Evolutionary conservation across 202 grass and related monocot species (phyloP).

Genomic region (Dendrocalamus latiflorus): DNA sequence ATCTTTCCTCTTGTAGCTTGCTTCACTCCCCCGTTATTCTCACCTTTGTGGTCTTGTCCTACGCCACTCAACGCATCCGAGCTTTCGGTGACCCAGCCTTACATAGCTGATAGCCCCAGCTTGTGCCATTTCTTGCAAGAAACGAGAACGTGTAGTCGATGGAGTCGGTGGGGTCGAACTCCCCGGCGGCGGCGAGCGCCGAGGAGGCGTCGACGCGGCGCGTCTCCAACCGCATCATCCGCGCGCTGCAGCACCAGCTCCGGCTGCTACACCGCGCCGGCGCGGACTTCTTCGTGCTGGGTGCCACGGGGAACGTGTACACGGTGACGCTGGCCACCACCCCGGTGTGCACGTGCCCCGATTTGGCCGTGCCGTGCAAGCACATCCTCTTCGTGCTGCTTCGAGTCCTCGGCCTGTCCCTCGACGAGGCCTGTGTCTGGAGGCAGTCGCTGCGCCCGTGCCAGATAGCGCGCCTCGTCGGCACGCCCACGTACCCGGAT

Average conservation of each 20-base stretch:
- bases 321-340: conserved; percentile 47
- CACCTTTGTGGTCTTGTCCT: conserved; percentile 27
- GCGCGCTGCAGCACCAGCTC: conserved; percentile 76
- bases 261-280: conserved; percentile 74
- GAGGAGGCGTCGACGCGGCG: conserved; percentile 43
- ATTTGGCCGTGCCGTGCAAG: conserved; percentile 70
- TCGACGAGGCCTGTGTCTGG: conserved; percentile 90
- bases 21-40: conserved; percentile 34
- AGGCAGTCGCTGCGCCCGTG: conserved; percentile 55
- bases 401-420: conserved; percentile 70
- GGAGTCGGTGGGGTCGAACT: conserved; percentile 40
- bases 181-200: not conserved
- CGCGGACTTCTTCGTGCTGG: conserved; percentile 73
- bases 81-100: not conserved
- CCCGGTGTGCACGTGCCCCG: conserved; percentile 85
- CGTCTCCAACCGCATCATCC: conserved; percentile 76
- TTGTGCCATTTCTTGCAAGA: not conserved
- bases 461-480: conserved; percentile 61
- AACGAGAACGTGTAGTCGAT: conserved; percentile 5
- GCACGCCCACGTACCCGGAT: conserved; percentile 40
- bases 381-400: conserved; percentile 93
- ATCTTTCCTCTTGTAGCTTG: not conserved
- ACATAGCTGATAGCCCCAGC: conserved; percentile 9
- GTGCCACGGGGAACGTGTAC: conserved; percentile 92
- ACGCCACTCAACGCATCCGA: conserved; percentile 65